A percentile compares a stretch with the other conserved stretches of the same genome.
phyloP scores from a whole-genome alignment of 495 filamentous ascomycete genomes.

The Xylaria curta region DNA sequence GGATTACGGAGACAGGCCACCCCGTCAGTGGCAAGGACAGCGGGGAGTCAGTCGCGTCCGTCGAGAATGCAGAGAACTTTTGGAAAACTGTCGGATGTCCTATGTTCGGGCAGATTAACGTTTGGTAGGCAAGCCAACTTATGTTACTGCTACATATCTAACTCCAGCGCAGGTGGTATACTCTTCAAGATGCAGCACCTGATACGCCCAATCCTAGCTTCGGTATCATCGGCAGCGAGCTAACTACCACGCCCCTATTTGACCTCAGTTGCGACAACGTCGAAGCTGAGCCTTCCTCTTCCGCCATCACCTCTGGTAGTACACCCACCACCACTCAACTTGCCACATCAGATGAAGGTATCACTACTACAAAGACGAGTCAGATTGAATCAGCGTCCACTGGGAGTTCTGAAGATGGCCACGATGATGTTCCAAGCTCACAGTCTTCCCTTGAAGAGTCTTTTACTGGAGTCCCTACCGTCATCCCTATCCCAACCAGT shows the following conservation, averaged over 20 bases:
- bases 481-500: constrained; percentile 9
- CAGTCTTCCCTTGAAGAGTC: constrained; percentile 36
- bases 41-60: constrained; percentile 66
- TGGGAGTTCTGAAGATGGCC: constrained; percentile 34
- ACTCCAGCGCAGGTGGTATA: constrained; percentile 36
- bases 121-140: constrained; percentile 57
- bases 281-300: constrained; percentile 28
- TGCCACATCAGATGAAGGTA: background rate
- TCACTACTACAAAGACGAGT: constrained; percentile 24
- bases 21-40: constrained; percentile 70
- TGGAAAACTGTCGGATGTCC: constrained; percentile 81
- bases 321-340: background rate
- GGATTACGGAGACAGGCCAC: constrained; percentile 92
- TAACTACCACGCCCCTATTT: constrained; percentile 64
- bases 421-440: constrained; percentile 29
- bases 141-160: background rate
- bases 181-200: constrained; percentile 68
- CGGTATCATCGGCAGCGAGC: constrained; percentile 57
- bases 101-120: constrained; percentile 67
- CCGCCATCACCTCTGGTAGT: background rate
- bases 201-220: constrained; percentile 71
- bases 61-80: constrained; percentile 75
- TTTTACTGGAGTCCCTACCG: constrained; percentile 32
- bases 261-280: constrained; percentile 61
- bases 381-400: constrained; percentile 21